These are phyloP conservation scores for Aspergillus amoenus DNA, from an alignment of 2,329 filamentous ascomycete genomes.

Conservation along the genomic window DNA sequence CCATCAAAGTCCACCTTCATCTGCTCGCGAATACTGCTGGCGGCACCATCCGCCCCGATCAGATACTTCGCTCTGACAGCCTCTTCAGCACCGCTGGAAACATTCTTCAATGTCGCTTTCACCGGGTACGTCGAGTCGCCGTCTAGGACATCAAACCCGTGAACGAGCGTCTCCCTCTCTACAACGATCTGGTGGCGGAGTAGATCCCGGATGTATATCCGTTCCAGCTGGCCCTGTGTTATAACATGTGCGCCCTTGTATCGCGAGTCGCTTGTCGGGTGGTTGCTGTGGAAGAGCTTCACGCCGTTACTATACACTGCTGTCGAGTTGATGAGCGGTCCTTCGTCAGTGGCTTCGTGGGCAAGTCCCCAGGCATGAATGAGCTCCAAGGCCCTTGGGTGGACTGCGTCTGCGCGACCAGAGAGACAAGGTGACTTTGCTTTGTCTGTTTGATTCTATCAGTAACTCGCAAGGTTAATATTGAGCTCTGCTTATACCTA, in stretches of 20 bases:
- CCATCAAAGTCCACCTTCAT: constrained; percentile 6
- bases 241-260: constrained; percentile 33
- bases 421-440: background rate
- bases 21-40: constrained; percentile 5
- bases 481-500: background rate
- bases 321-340: constrained; percentile 1
- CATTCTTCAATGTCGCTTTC: background rate
- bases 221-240: constrained; percentile 38
- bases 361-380: constrained; percentile 4
- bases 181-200: constrained; percentile 32
- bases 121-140: background rate
- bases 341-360: constrained; percentile 4
- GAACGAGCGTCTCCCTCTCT: background rate
- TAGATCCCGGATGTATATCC: constrained; percentile 39
- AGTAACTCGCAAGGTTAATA: too few relatives aligned
- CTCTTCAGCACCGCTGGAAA: background rate
- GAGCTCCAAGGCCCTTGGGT: background rate
- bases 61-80: background rate
- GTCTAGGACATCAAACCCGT: background rate
- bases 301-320: background rate
- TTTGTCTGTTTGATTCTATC: background rate
- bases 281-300: background rate
- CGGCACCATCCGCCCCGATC: constrained; percentile 4
- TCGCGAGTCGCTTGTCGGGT: background rate
- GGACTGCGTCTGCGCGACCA: background rate